A percentile compares a stretch with the other conserved stretches of the same genome.
Evolutionary conservation across 805 yeast species (phyloP).

Genomic region (Starmerella kuoi): DNA sequence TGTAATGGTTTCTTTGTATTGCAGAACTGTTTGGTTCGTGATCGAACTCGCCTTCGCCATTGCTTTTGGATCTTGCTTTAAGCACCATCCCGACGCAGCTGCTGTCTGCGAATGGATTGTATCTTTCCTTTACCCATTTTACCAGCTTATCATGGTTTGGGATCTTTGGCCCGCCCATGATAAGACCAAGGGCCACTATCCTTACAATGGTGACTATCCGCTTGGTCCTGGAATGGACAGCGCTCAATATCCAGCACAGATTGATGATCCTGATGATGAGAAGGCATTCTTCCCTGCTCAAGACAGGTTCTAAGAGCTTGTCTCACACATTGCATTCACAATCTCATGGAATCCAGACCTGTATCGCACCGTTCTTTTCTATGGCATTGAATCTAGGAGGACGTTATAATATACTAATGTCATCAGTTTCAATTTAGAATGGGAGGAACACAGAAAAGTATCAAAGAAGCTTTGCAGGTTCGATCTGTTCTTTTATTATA

Average conservation of each 20-base stretch:
- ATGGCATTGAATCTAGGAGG: no score
- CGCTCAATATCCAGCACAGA: neutral
- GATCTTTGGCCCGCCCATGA: conserved; percentile 60
- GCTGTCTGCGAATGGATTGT: conserved; percentile 76
- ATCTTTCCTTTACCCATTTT: conserved; percentile 69
- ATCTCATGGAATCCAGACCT: no score
- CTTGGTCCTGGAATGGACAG: neutral
- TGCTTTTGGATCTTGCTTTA: conserved; percentile 36
- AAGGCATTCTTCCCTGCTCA: conserved; percentile 2
- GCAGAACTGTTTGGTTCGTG: conserved; percentile 54
- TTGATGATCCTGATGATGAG: neutral
- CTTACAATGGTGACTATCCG: conserved; percentile 13
- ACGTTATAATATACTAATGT: no score
- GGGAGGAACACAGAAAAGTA: no score
- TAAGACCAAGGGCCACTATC: conserved; percentile 24
- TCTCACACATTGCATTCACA: no score
- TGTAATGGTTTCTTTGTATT: conserved; percentile 33
- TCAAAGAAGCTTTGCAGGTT: no score
- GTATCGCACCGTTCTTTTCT: no score
- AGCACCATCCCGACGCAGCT: conserved; percentile 34
- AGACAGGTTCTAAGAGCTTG: conserved; percentile 1
- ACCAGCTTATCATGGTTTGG: conserved; percentile 48
- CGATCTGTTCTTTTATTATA: no score
- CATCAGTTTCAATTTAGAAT: no score
- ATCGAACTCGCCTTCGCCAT: conserved; percentile 58